Base-by-base conservation (phyloP, 371 early-diverging fungal species). In the Mortierella sp. region DNA sequence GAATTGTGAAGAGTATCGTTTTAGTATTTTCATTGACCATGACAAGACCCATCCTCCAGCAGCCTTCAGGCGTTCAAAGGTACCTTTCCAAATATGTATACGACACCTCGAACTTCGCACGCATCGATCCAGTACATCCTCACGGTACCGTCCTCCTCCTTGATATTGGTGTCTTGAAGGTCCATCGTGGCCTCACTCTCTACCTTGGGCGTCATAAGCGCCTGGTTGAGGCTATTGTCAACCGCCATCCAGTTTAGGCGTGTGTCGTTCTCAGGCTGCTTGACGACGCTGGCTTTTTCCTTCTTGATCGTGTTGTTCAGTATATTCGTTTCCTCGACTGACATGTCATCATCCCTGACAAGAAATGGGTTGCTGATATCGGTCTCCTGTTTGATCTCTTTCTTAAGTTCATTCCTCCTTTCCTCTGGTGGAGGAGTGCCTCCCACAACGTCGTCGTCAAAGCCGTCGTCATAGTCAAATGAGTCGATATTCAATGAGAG, bases 71-170 rank as follows among this genome's bases (percentile, higher is more conserved):
- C n/a, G n/a, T n/a, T n/a, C n/a, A n/a, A n/a, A n/a, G n/a, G n/a
- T 72, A 92, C 94, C 83, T 98, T 98, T 64, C 97, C 98, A 85
- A 98, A 93, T 5, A 98, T 59, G 55, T 96, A 98, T 0, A 98
- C 87, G 4, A 80, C 71, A 0, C 96, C 97, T 65, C 84, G 82
- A 39, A 87, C 86, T 70, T 98, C 98, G 66, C 83, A 88, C 6
- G 95, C 96, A 82, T 98, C 99, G 56, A 96, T 83, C 97, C 97
- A 98, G 82, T 88, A 96, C 81, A 98, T 81, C 34, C 80, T 79
- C 50, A 94, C 47, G 14, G 80, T 82, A 21, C 89, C 91, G 57
- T 89, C 88, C 5, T 76, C 63, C 61, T 91, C 89, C 47, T 89
- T 63, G n/a, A 69, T 43, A 52, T 43, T 70, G 9, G 63, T 46